phyloP scores from a whole-genome alignment of 345 rosid species.

The Zanthoxylum bungeanum region DNA sequence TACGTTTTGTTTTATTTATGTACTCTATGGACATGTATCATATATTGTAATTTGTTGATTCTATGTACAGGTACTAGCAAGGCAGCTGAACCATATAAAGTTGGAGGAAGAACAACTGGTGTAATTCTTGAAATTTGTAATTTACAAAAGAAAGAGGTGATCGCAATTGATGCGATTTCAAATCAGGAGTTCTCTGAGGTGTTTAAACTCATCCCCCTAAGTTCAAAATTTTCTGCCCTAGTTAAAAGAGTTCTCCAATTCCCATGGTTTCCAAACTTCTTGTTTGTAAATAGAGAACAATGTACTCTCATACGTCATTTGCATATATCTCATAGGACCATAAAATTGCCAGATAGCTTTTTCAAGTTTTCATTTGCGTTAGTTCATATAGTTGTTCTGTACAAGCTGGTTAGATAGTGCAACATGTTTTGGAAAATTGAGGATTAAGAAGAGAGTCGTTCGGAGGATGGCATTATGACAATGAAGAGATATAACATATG shows the following conservation, averaged over 20 bases:
- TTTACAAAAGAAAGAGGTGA: slow-evolving; percentile 67
- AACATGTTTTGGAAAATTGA: not conserved
- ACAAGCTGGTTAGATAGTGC: not conserved
- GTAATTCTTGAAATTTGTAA: slow-evolving; percentile 69
- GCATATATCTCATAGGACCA: not conserved
- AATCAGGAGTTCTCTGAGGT: slow-evolving; percentile 93
- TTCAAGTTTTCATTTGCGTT: not conserved
- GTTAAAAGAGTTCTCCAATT: not conserved
- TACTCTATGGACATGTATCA: not conserved
- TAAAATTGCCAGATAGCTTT: not conserved
- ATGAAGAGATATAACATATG: not conserved
- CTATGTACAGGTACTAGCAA: slow-evolving; percentile 58
- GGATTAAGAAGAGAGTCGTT: not conserved
- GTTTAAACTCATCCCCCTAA: slow-evolving; percentile 13
- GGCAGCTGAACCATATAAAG: slow-evolving; percentile 55
- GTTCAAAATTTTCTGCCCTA: not conserved
- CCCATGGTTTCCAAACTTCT: not conserved
- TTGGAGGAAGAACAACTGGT: slow-evolving; percentile 56
- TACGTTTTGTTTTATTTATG: not conserved
- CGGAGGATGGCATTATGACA: not conserved
- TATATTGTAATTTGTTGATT: slow-evolving; percentile 13
- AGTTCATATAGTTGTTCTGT: not conserved
- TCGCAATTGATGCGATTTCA: slow-evolving; percentile 70
- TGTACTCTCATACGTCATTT: not conserved
- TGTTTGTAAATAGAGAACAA: not conserved